Percentiles rank a stretch among this genome's conserved stretches.
Evolutionary conservation across 345 rosid genomes (phyloP).

Genomic region (Brassica incana): DNA sequence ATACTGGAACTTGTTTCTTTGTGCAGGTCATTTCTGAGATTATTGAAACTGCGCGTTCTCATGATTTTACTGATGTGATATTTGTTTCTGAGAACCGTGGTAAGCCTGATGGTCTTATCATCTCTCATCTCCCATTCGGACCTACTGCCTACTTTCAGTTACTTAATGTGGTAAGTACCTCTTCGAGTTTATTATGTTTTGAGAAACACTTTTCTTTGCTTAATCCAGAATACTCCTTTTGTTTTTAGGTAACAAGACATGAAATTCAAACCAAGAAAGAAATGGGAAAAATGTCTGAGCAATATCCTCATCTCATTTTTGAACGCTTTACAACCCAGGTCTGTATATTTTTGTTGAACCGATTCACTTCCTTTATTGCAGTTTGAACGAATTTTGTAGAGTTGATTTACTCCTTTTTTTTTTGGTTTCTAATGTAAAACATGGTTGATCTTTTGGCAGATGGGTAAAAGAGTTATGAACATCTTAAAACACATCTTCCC

Average conservation of each 20-base stretch:
- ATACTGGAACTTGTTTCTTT: neutral
- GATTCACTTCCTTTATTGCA: neutral
- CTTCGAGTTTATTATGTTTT: conserved; percentile 3
- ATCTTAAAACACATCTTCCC: conserved; percentile 91
- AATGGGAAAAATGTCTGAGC: conserved; percentile 89
- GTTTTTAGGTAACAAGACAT: conserved; percentile 82
- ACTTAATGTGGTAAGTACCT: conserved; percentile 76
- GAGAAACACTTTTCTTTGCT: neutral
- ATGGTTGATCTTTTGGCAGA: conserved; percentile 41
- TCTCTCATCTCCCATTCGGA: too few species aligned
- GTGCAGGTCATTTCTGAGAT: conserved; percentile 85
- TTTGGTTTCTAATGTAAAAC: neutral
- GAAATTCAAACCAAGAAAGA: conserved; percentile 75
- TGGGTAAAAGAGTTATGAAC: conserved; percentile 75
- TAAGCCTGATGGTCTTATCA: conserved; percentile 52
- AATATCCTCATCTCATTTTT: conserved; percentile 83
- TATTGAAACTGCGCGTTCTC: conserved; percentile 80
- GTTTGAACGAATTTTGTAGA: neutral
- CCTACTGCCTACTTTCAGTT: conserved; percentile 88
- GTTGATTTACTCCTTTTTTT: neutral
- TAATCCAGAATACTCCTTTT: conserved; percentile 5
- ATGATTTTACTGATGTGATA: conserved; percentile 88
- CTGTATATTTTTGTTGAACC: conserved; percentile 22
- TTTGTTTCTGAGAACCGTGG: conserved; percentile 91
- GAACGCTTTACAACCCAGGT: conserved; percentile 80